Percentiles rank a stretch among this genome's conserved stretches.
phyloP scores from a whole-genome alignment of 495 filamentous ascomycete genomes.

The Neurospora tetraspora region DNA sequence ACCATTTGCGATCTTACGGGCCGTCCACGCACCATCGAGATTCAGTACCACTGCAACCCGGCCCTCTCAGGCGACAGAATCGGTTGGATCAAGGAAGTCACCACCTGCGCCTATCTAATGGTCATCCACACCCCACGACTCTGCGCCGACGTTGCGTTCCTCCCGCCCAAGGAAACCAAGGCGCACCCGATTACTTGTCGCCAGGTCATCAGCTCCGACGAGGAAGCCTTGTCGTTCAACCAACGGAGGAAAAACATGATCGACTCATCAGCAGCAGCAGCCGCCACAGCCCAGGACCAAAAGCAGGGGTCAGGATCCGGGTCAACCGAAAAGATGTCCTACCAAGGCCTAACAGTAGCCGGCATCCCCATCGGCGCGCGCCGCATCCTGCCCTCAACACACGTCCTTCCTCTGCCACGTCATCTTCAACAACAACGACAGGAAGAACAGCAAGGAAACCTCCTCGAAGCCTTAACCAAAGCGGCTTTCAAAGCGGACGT shows the following conservation, averaged over 20 bases:
- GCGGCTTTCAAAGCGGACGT: not conserved
- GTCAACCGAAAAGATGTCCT: constrained; percentile 6
- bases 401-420: not conserved
- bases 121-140: constrained; percentile 86
- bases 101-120: constrained; percentile 92
- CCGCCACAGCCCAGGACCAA: constrained; percentile 29
- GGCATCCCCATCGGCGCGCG: constrained; percentile 31
- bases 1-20: constrained; percentile 87
- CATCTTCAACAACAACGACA: not conserved
- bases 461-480: not conserved
- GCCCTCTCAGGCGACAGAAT: constrained; percentile 67
- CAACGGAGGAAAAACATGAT: constrained; percentile 24
- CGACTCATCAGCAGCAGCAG: not conserved
- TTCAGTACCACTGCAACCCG: constrained; percentile 88
- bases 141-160: constrained; percentile 86
- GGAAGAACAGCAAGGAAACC: not conserved
- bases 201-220: constrained; percentile 50
- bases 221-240: constrained; percentile 47
- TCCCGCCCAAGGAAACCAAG: constrained; percentile 71
- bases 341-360: constrained; percentile 8
- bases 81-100: constrained; percentile 89
- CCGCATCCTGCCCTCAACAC: not conserved
- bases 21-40: constrained; percentile 73
- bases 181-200: constrained; percentile 71
- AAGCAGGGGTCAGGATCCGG: constrained; percentile 25